Evolutionary conservation across 208 protist species (phyloP), one percentile per base, ranked within the genome.

Genomic region (Wallacemonas sp.): DNA sequence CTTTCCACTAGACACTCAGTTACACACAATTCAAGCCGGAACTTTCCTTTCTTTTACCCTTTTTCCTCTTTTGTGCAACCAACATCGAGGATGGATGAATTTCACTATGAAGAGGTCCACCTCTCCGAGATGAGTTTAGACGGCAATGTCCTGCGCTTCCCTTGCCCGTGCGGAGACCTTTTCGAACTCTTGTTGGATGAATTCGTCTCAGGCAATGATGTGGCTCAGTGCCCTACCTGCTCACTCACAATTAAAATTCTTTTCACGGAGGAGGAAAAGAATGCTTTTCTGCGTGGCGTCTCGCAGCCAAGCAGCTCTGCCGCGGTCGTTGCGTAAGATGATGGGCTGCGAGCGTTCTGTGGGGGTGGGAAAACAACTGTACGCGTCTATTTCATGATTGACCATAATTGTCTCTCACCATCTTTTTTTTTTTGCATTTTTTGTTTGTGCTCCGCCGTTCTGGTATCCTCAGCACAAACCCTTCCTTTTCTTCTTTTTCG

Each of bases 131-230:
- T 97, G 86, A 75, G 59, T 41, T 51, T 94, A 15, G 89, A 96
- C 39, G 80, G 82, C 56, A 75, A 66, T 12, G 68, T 76, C 41
- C 76, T 97, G 46, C 79, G 76, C 26, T 97, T 91, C 53, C 91
- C 93, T 0, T 97, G 93, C 68, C 93, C 93, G 4, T 97, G 93
- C 58, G 93, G 93, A 8, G 93, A 97, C 62, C 69, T 95, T 21
- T 97, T 97, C 58, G 87, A 94, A 61, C 85, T 97, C 26, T 61
- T 72, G 2, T 62, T 97, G 1, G 70, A 79, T 4, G 88, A 95
- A 27, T 91, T 97, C 69, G 63, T 80, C 1, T 59, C 69, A 30
- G 91, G 91, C 22, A 62, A 53, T 21, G 78, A 93, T 38, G 82
- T 95, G 2, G 91, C 91, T 1, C 80, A 93, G 62, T 97, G 91